phyloP scores from a whole-genome alignment of 495 filamentous ascomycete species.

The Penicillium robsamsonii region DNA sequence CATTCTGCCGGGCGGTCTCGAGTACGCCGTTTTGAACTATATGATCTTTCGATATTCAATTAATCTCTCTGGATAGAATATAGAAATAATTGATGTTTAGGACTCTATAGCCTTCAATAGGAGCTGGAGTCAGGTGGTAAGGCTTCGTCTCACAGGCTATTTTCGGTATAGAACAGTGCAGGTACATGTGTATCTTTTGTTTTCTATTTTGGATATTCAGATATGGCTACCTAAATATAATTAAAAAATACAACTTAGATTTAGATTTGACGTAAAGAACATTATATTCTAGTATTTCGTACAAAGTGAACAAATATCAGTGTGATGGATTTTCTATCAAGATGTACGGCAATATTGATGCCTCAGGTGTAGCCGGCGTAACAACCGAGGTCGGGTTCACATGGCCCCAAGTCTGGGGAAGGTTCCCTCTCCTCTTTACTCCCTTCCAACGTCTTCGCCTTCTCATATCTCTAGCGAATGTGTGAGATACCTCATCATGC shows the following conservation, averaged over 20 bases:
- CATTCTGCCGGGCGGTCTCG: conserved; percentile 28
- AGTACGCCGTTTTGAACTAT: background rate
- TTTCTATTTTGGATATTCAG: background rate
- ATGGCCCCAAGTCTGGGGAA: conserved; percentile 29
- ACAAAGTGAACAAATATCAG: background rate
- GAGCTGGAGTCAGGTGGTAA: background rate
- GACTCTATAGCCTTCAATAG: background rate
- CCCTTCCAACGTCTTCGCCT: background rate
- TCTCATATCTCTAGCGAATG: background rate
- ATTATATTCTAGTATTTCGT: background rate
- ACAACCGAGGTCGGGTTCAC: conserved; percentile 39
- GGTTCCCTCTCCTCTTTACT: conserved; percentile 12
- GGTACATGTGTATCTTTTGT: background rate
- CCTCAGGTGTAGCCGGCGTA: conserved; percentile 6
- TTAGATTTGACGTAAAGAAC: background rate
- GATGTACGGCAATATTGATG: background rate
- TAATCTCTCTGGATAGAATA: background rate
- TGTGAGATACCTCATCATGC: conserved; percentile 30
- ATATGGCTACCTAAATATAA: background rate
- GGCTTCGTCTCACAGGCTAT: conserved; percentile 1
- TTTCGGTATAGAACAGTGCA: background rate
- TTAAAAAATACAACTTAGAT: background rate
- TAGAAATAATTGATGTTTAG: background rate
- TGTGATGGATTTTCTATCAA: background rate
- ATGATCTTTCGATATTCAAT: background rate